Evolutionary conservation across 164 flowering plant species (phyloP), one percentile per base, ranked within the genome.

Genomic region (Amborella trichopoda): DNA sequence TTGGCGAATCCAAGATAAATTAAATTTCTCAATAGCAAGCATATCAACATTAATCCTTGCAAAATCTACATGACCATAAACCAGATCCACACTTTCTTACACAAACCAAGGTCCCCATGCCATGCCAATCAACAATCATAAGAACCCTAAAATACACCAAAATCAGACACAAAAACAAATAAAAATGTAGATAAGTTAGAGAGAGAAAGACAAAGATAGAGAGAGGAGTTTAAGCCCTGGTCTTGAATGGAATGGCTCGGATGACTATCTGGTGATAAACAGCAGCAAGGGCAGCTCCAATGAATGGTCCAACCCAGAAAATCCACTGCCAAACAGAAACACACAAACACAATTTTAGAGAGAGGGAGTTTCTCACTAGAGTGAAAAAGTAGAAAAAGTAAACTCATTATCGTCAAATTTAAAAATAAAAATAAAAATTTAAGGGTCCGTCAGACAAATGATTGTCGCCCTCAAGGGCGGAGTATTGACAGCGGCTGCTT

Each of bases 291-390:
- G 72, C 70, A 59, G 81, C 78, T 24, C 81, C 81, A 42, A 72
- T 59, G 76, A 76, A 73, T 6, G 81, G 81, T 42, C 81, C 81
- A 2, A 76, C 74, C 81, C 81, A 76, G 74, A 76, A 76, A 21
- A 76, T 50, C 81, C 78, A 72, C 76, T 70, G 68, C 10, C 32
- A 20, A 14, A 19, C 5, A 17, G 37, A 11, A 13, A 33, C 11
- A 16, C 41, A 38, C 41, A 38, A 38, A 38, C 16, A 33, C 16
- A 38, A 9, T 38, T 16, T n/a, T 33, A 33, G 37, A 33, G 37
- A 1, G 12, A 33, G 37, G 37, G 16, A 33, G 16, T 11, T 11
- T 2, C 16, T 17, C 16, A 33, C 37, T 33, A 33, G 37, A 17
- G 16, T 33, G 14, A 33, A 13, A 33, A 17, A 33, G 16, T 11